Evolutionary conservation across 768 basidiomycete species (phyloP).

Genomic region (Naganishia randhawae): DNA sequence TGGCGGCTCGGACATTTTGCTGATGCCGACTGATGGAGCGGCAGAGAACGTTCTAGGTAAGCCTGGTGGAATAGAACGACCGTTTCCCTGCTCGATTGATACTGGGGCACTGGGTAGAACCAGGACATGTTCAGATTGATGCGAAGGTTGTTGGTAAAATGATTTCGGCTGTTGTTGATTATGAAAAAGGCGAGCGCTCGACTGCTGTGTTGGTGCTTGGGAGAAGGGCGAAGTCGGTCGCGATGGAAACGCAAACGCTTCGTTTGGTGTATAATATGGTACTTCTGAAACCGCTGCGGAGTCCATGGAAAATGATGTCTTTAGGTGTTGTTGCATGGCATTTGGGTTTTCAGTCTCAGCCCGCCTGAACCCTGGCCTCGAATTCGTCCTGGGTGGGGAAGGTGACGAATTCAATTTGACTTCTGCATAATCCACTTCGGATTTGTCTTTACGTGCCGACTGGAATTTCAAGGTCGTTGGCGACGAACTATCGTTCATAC

Average conservation of each 20-base stretch:
- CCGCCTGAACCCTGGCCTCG: constrained; percentile 1
- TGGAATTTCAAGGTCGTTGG: constrained; percentile 15
- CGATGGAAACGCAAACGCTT: constrained; percentile 23
- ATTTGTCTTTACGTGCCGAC: neutral
- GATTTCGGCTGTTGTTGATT: neutral
- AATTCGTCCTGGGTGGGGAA: neutral
- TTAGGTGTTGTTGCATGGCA: constrained; percentile 2
- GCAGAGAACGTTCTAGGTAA: constrained; percentile 31
- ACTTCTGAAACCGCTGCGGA: constrained; percentile 8
- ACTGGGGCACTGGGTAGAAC: constrained; percentile 30
- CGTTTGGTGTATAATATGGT: constrained; percentile 21
- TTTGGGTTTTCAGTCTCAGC: constrained; percentile 22
- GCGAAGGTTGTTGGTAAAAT: neutral
- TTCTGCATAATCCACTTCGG: neutral
- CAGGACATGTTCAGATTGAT: neutral
- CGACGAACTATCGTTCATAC: neutral
- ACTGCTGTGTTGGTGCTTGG: neutral
- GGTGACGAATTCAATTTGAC: neutral
- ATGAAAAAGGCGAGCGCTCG: neutral
- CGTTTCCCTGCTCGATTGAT: constrained; percentile 19
- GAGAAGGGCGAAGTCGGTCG: constrained; percentile 18
- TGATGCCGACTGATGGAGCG: constrained; percentile 18
- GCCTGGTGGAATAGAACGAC: constrained; percentile 20
- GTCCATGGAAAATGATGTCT: neutral
- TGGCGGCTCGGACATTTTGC: constrained; percentile 15